These are phyloP conservation scores for Pleurostoma richardsiae DNA, from an alignment of 2,329 filamentous ascomycete genomes.

Conservation along the genomic window DNA sequence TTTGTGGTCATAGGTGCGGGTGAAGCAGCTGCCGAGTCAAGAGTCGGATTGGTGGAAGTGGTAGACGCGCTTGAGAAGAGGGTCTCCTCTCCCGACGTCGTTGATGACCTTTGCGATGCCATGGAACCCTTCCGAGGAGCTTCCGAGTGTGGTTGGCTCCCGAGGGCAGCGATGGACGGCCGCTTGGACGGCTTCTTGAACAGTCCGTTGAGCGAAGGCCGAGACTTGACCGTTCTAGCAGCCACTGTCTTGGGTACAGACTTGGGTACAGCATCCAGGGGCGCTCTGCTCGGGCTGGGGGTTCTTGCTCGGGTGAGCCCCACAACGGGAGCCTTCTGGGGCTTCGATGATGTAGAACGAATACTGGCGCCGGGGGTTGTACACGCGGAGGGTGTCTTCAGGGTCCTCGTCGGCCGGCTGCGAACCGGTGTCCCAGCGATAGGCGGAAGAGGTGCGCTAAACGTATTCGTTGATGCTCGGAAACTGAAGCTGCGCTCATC, in stretches of 20 bases:
- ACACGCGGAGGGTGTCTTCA: conserved; percentile 26
- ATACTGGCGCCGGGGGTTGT: conserved; percentile 13
- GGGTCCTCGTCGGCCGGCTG: conserved; percentile 24
- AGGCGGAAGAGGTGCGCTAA: conserved; percentile 35
- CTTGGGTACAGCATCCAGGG: conserved; percentile 21
- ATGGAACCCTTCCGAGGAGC: conserved; percentile 31
- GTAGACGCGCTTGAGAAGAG: conserved; percentile 28
- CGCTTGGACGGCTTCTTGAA: conserved; percentile 48
- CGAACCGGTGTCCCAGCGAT: conserved; percentile 37
- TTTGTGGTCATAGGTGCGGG: conserved; percentile 16
- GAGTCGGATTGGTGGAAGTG: conserved; percentile 28
- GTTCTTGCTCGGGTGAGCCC: conserved; percentile 22
- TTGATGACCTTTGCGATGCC: conserved; percentile 31
- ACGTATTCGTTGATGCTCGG: conserved; percentile 36
- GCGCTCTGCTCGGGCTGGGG: conserved; percentile 33
- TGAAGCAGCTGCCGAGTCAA: conserved; percentile 26
- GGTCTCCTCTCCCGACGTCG: conserved; percentile 27
- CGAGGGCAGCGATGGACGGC: conserved; percentile 10
- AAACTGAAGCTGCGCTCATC: conserved; percentile 35
- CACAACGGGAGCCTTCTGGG: conserved; percentile 26
- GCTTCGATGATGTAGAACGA: conserved; percentile 19
- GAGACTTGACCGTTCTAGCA: conserved; percentile 39
- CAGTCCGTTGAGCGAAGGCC: conserved; percentile 47
- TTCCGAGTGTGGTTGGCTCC: conserved; percentile 17
- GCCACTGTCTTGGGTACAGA: conserved; percentile 42